A percentile compares a stretch with the other conserved stretches of the same genome.
phyloP scores from a whole-genome alignment of 352 stramenopile genomes.

The Globisporangium radiosum region DNA sequence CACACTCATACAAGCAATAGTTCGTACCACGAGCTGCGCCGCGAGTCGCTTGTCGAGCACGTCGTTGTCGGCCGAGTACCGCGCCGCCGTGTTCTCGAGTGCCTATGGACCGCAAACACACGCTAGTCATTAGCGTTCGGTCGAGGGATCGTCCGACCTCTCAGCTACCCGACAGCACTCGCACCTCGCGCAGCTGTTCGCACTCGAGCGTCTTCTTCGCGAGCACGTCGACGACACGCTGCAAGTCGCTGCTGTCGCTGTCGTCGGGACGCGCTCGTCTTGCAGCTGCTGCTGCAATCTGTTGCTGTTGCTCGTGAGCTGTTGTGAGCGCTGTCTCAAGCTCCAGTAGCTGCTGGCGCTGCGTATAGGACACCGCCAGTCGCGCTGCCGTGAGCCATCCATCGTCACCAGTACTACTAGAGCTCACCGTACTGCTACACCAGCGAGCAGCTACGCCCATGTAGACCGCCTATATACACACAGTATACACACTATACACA shows the following conservation, averaged over 20 bases:
- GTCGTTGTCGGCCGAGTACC: slow-evolving; percentile 49
- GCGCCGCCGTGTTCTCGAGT: slow-evolving; percentile 46
- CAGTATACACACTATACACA: not conserved
- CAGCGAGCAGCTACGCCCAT: too few species aligned
- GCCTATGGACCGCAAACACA: slow-evolving; percentile 19
- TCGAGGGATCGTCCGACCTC: not conserved
- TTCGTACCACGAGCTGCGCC: slow-evolving; percentile 54
- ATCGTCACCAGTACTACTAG: too few species aligned
- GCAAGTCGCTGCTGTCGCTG: slow-evolving; percentile 31
- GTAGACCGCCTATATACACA: too few species aligned
- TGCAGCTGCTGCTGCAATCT: slow-evolving; percentile 1
- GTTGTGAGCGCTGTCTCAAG: slow-evolving; percentile 42
- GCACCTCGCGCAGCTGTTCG: slow-evolving; percentile 62
- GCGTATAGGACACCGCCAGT: not conserved
- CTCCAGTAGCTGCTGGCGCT: slow-evolving; percentile 38
- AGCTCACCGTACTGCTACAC: too few species aligned
- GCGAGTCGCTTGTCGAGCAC: slow-evolving; percentile 66
- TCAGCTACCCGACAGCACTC: not conserved
- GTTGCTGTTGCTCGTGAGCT: slow-evolving; percentile 10
- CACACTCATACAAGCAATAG: not conserved
- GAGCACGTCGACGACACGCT: slow-evolving; percentile 45
- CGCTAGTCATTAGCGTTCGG: not conserved
- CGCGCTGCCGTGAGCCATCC: not conserved
- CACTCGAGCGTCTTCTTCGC: slow-evolving; percentile 61
- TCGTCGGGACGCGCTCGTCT: not conserved